Conservation (phyloP, 1,284 basidiomycete species). For the Uromyces viciae-fabae region DNA sequence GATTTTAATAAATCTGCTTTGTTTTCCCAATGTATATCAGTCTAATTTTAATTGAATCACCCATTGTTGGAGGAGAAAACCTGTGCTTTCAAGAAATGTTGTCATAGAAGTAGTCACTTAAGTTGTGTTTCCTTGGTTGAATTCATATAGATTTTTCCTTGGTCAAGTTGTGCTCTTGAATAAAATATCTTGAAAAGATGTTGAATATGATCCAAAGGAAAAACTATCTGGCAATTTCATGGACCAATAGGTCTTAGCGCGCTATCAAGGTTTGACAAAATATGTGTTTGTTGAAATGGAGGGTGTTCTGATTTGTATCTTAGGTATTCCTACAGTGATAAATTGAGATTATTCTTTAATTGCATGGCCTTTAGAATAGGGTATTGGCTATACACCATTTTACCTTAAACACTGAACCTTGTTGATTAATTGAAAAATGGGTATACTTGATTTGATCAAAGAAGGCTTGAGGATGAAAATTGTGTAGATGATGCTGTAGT, state of each 20-base stretch:
- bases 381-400: conserved; percentile 96
- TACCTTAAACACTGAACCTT: conserved; percentile 84
- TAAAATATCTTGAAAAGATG: conserved; percentile 74
- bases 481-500: conserved; percentile 80
- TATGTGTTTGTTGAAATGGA: conserved; percentile 92
- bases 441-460: conserved; percentile 99
- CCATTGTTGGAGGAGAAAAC: conserved; percentile 95
- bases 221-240: conserved; percentile 87
- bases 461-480: conserved; percentile 90
- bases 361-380: conserved; percentile 55
- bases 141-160: conserved; percentile 98
- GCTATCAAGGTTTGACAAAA: conserved; percentile 91
- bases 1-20: neutral
- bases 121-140: conserved; percentile 97
- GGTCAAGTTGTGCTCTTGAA: conserved; percentile 86
- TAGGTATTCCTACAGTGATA: neutral
- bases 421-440: conserved; percentile 98
- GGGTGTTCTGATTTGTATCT: conserved; percentile 54
- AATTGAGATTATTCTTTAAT: neutral
- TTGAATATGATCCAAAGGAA: conserved; percentile 81
- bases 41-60: conserved; percentile 98
- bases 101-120: conserved; percentile 93
- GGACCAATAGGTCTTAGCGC: conserved; percentile 96
- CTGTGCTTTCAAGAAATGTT: conserved; percentile 94
- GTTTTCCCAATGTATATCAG: conserved; percentile 55